Evolutionary conservation across 2,329 filamentous ascomycete genomes (phyloP).

Genomic region (Penicillium sp.): DNA sequence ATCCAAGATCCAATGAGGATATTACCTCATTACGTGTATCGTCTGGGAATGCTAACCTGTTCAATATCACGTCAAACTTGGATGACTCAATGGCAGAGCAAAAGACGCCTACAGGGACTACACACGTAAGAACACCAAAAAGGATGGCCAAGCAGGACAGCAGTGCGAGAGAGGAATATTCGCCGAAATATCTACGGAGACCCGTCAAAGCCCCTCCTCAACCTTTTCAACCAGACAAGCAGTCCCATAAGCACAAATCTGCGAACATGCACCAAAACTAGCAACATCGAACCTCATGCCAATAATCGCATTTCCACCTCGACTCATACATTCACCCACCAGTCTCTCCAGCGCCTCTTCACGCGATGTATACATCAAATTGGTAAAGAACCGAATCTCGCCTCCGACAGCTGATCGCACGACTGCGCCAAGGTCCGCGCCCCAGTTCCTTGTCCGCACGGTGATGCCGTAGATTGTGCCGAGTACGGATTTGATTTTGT

Average conservation of each 20-base stretch:
- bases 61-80: no score
- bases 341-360: conserved; percentile 59
- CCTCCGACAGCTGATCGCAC: conserved; percentile 59
- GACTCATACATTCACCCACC: conserved; percentile 56
- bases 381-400: conserved; percentile 60
- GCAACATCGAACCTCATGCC: conserved; percentile 59
- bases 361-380: conserved; percentile 58
- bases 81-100: no score
- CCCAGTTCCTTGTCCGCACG: conserved; percentile 59
- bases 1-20: no score
- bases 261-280: conserved; percentile 56
- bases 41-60: no score
- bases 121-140: no score
- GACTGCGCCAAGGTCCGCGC: conserved; percentile 55
- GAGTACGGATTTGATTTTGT: conserved; percentile 57
- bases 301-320: conserved; percentile 61
- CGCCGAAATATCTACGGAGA: background rate
- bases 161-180: no score
- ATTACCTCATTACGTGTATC: no score
- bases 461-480: conserved; percentile 60
- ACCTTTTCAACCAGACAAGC: conserved; percentile 59
- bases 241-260: conserved; percentile 61
- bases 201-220: conserved; percentile 27
- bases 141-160: no score
- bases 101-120: no score